phyloP scores from a whole-genome alignment of 2,329 filamentous ascomycete genomes.

The Botrytis aclada region DNA sequence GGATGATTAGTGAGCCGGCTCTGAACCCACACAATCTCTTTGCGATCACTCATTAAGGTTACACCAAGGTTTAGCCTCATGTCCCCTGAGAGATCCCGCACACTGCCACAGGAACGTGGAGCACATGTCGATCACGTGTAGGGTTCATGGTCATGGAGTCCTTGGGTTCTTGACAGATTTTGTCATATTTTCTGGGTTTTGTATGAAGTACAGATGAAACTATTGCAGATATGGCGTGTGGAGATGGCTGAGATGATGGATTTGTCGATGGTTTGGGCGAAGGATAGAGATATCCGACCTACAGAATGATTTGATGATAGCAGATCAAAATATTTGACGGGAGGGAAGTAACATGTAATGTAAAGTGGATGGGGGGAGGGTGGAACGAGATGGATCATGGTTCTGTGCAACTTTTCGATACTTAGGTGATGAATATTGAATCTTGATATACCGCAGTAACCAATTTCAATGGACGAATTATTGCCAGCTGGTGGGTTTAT shows the following conservation, averaged over 20 bases:
- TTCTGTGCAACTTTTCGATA: not conserved
- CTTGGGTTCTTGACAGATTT: not conserved
- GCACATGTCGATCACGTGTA: conserved; percentile 10
- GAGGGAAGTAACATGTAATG: not conserved
- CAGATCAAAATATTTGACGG: not conserved
- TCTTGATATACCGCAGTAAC: not conserved
- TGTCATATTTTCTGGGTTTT: not conserved
- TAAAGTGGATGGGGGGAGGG: not conserved
- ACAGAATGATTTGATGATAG: not conserved
- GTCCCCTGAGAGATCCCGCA: not conserved
- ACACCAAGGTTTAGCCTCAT: not conserved
- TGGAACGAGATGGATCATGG: not conserved
- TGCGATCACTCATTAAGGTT: not conserved
- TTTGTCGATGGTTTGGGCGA: not conserved
- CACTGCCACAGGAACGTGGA: not conserved
- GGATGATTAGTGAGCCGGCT: not conserved
- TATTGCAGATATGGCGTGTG: not conserved
- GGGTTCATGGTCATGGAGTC: not conserved
- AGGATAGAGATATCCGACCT: not conserved
- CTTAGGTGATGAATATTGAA: not conserved
- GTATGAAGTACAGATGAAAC: not conserved
- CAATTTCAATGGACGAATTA: not conserved
- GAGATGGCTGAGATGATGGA: not conserved
- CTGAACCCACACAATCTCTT: not conserved
- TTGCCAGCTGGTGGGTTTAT: not conserved